Conservation (phyloP, 441 rosid species). For the Pelargonium australe region DNA sequence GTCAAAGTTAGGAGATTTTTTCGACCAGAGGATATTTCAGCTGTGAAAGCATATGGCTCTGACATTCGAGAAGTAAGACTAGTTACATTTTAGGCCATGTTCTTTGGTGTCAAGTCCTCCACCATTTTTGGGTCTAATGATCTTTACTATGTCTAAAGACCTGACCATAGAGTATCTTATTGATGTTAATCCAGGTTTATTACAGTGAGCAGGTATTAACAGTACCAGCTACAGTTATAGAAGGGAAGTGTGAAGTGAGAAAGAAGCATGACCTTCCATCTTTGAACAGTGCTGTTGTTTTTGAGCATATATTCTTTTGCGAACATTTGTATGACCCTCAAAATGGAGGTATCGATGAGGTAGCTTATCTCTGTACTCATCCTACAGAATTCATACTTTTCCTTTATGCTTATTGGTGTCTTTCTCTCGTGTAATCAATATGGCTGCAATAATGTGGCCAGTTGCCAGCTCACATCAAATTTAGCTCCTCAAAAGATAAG, state of each 20-base stretch:
- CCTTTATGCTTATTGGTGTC: not conserved
- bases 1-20: conserved; percentile 30
- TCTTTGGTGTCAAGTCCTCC: not conserved
- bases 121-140: too few species aligned
- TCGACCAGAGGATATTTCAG: conserved; percentile 32
- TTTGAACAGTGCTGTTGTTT: conserved; percentile 14
- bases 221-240: conserved; percentile 16
- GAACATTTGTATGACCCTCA: conserved; percentile 29
- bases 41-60: conserved; percentile 29
- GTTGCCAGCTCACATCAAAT: conserved; percentile 56
- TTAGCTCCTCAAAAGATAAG: conserved; percentile 56
- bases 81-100: not conserved
- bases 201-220: conserved; percentile 24
- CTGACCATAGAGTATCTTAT: not conserved
- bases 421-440: not conserved
- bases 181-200: conserved; percentile 21
- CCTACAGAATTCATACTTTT: not conserved
- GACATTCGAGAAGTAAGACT: conserved; percentile 28
- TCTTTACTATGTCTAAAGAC: too few species aligned
- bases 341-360: conserved; percentile 28
- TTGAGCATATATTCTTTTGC: conserved; percentile 29
- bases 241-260: conserved; percentile 30
- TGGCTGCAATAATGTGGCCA: conserved; percentile 22
- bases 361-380: not conserved
- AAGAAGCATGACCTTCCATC: conserved; percentile 28